These are phyloP conservation scores for Sedum album DNA, from an alignment of 164 flowering plant genomes.

Conservation along the genomic window DNA sequence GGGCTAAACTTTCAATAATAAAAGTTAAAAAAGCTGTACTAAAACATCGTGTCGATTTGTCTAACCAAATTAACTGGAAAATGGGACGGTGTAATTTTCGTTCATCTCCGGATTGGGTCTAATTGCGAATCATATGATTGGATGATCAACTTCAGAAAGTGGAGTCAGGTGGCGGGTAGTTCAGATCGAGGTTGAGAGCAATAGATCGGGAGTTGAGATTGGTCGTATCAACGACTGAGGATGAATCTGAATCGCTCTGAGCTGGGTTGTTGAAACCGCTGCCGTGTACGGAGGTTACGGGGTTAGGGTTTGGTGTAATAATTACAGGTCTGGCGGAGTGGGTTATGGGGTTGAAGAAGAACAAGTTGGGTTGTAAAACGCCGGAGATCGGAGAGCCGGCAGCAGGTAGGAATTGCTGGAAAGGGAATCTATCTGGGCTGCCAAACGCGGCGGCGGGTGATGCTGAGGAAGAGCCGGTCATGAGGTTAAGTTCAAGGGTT, in stretches of 20 bases:
- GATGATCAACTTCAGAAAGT: neutral
- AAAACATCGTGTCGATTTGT: neutral
- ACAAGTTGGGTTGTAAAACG: conserved; percentile 8
- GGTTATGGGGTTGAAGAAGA: conserved; percentile 19
- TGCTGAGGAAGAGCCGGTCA: neutral
- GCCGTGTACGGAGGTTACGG: neutral
- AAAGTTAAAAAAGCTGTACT: neutral
- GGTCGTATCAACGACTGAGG: conserved; percentile 30
- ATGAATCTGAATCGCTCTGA: conserved; percentile 38
- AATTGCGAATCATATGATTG: no score
- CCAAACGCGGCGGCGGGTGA: conserved; percentile 8
- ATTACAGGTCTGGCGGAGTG: conserved; percentile 8
- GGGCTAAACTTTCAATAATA: no score
- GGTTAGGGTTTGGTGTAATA: neutral
- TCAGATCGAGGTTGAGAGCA: conserved; percentile 21
- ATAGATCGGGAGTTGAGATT: neutral
- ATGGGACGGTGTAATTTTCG: neutral
- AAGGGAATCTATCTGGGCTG: conserved; percentile 21
- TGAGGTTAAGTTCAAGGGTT: neutral
- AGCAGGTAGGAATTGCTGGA: conserved; percentile 14
- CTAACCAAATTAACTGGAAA: neutral
- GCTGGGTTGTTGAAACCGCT: conserved; percentile 3
- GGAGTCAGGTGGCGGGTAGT: conserved; percentile 12
- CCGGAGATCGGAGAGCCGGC: conserved; percentile 6
- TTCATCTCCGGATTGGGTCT: neutral